Percentiles rank a stretch among this genome's conserved stretches.
These are phyloP conservation scores for Fusarium tjaetaba DNA, from an alignment of 2,329 filamentous ascomycete genomes.

Conservation along the genomic window DNA sequence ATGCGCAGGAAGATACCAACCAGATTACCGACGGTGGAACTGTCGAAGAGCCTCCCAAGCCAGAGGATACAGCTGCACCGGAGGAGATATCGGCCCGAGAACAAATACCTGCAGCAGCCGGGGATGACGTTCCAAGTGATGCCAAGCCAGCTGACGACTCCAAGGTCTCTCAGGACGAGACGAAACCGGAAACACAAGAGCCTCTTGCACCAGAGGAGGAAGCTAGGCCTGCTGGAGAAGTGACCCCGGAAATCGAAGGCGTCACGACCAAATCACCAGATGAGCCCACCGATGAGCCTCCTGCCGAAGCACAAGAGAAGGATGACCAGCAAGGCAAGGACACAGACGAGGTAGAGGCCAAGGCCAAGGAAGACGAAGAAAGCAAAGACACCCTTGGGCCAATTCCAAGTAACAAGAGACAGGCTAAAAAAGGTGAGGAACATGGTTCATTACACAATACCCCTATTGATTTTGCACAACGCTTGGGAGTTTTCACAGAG, in stretches of 20 bases:
- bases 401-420: constrained; percentile 51
- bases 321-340: constrained; percentile 15
- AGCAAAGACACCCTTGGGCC: constrained; percentile 53
- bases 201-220: constrained; percentile 24
- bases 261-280: constrained; percentile 15
- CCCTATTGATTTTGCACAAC: constrained; percentile 50
- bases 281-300: constrained; percentile 28
- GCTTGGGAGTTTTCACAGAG: constrained; percentile 43
- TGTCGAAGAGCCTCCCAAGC: neutral
- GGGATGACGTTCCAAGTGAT: constrained; percentile 35
- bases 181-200: constrained; percentile 29
- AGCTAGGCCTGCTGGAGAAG: constrained; percentile 28
- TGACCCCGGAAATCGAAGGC: constrained; percentile 31
- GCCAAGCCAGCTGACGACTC: constrained; percentile 38
- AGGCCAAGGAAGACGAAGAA: constrained; percentile 47
- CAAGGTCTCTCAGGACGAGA: constrained; percentile 23
- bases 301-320: constrained; percentile 34
- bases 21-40: constrained; percentile 6
- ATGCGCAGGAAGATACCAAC: constrained; percentile 7
- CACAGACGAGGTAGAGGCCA: constrained; percentile 28
- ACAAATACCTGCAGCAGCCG: constrained; percentile 1
- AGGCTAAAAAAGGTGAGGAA: constrained; percentile 57
- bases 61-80: constrained; percentile 3
- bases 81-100: constrained; percentile 20
- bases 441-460: constrained; percentile 51